Conservation (phyloP, 495 filamentous ascomycete genomes). For the Astrothelium macrocarpum region DNA sequence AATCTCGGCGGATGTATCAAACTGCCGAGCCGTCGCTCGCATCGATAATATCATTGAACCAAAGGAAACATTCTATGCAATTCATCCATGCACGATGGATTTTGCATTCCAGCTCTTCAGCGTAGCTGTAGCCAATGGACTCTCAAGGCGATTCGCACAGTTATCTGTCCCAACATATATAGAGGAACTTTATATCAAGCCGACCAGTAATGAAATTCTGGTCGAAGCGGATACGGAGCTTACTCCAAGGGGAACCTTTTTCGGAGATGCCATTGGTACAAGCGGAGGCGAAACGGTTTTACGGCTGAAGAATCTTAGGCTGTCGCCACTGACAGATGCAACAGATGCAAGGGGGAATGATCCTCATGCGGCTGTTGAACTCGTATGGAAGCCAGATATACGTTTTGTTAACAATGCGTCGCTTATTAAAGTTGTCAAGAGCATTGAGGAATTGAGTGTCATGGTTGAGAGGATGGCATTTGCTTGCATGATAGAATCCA, state of each 20-base stretch:
- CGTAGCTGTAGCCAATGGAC: neutral
- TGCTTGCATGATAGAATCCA: neutral
- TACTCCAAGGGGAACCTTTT: neutral
- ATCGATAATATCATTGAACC: neutral
- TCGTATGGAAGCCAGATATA: neutral
- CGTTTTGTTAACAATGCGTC: neutral
- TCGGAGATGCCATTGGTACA: neutral
- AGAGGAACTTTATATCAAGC: neutral
- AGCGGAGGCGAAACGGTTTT: neutral
- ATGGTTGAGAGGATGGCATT: conserved; percentile 1
- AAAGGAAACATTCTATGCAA: neutral
- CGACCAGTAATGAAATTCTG: neutral
- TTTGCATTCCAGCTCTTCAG: neutral
- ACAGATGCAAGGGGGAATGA: neutral
- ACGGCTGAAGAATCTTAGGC: neutral
- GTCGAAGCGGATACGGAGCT: neutral
- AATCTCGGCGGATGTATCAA: conserved; percentile 2
- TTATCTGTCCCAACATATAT: neutral
- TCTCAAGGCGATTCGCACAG: neutral
- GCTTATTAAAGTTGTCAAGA: neutral
- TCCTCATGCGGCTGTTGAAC: neutral
- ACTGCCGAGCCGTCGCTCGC: neutral
- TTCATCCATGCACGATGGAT: conserved; percentile 1
- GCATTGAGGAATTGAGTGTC: neutral
- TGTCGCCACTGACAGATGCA: conserved; percentile 3